Base-by-base conservation (phyloP, 768 basidiomycete genomes). In the Mycena epipterygia region DNA sequence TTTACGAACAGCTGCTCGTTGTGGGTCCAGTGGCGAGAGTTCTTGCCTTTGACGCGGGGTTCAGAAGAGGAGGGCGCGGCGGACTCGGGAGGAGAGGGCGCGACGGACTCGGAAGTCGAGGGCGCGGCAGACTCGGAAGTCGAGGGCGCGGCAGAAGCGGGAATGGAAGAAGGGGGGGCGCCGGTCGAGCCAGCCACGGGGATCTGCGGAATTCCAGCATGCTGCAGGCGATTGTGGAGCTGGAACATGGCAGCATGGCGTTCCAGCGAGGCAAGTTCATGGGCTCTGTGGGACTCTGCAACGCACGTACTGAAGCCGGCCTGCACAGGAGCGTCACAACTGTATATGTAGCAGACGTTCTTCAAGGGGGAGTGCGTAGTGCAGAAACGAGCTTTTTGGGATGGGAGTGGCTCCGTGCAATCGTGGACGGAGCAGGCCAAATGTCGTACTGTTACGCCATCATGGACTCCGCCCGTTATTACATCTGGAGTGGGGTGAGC, bases 1-100 rank as follows among this genome's bases (percentile, higher is more conserved):
- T 32, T n/a, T 27, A 79, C 76, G n/a, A 74, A 57, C 3, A 76
- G 57, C 57, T 78, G 73, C 29, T 77, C 67, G 39, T 77, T 79
- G 64, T 78, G 71, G 3, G 74, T 79, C 9, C 64, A 53, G 30
- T 64, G 30, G 16, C 70, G 63, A 0, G 67, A 35, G 48, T 73
- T 74, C 17, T 49, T 42, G 12, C 74, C 74, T 12, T 64, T 61
- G n/a, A 76, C 30, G n/a, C 17, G 5, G 8, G 35, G 8, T 14
- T 37, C 8, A 6, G 35, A 37, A 7, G 35, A 37, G 35, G n/a
- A n/a, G n/a, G n/a, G n/a, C n/a, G n/a, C n/a, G 17, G 37, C 27
- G 51, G 7, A 27, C 6, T 11, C 16, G n/a, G 11, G 6, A 29
- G 29, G 51, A 27, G 53, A 32, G 32, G 53, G 3, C 7, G 11